Evolutionary conservation across 2,329 filamentous ascomycete genomes (phyloP).

Genomic region (Sclerotinia nivalis): DNA sequence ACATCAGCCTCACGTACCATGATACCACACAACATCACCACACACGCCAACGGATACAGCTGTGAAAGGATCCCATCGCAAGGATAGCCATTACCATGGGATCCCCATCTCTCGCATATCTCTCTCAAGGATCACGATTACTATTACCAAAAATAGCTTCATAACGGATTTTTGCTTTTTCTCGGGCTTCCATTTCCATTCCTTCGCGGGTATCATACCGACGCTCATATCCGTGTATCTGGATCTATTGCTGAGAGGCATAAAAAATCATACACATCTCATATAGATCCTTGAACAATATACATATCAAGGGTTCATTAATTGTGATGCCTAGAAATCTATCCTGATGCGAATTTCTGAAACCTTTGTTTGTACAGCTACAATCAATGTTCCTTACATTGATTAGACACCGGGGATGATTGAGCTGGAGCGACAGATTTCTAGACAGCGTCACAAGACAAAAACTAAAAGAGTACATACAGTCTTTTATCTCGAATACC

Average conservation of each 20-base stretch:
- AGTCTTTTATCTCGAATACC: neutral
- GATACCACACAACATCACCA: neutral
- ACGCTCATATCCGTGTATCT: slow-evolving; percentile 17
- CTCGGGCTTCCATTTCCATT: neutral
- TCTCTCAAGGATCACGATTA: neutral
- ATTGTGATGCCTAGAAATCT: slow-evolving; percentile 18
- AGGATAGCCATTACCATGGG: slow-evolving; percentile 18
- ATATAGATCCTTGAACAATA: slow-evolving; percentile 13
- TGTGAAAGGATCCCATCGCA: slow-evolving; percentile 12
- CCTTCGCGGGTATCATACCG: slow-evolving; percentile 8
- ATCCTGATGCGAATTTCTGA: slow-evolving; percentile 11
- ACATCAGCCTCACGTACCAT: slow-evolving; percentile 7
- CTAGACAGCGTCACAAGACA: neutral
- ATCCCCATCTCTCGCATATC: slow-evolving; percentile 17
- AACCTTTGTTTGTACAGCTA: slow-evolving; percentile 5
- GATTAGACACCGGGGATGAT: neutral
- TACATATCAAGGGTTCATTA: slow-evolving; percentile 17
- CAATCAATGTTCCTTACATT: slow-evolving; percentile 11
- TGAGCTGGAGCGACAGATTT: neutral
- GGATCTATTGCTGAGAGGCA: slow-evolving; percentile 6
- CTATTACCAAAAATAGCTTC: slow-evolving; percentile 12
- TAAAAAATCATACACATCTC: slow-evolving; percentile 8
- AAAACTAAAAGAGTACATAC: neutral
- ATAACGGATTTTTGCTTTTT: slow-evolving; percentile 14
- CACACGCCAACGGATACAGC: slow-evolving; percentile 6